phyloP scores from a whole-genome alignment of 192 early-diverging fungal genomes.

The Linderina pennispora region DNA sequence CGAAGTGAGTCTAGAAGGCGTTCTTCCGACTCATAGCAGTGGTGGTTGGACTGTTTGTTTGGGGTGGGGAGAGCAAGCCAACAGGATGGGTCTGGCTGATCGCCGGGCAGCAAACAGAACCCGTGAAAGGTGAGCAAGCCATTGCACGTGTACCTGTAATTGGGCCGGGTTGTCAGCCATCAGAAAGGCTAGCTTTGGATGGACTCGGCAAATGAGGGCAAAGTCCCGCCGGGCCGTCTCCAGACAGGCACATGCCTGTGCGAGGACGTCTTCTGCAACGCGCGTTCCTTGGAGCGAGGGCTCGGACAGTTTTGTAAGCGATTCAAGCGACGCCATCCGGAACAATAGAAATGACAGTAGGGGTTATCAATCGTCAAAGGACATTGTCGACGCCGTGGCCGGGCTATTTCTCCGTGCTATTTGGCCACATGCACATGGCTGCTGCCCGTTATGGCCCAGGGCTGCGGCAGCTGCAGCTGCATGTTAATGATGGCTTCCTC shows the following conservation, averaged over 20 bases:
- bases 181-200: slow-evolving; percentile 39
- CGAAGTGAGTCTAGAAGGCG: no score
- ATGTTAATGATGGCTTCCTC: no score
- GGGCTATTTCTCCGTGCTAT: neutral
- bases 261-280: slow-evolving; percentile 11
- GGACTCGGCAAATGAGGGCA: slow-evolving; percentile 21
- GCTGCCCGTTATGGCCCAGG: no score
- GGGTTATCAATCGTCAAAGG: neutral
- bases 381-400: neutral
- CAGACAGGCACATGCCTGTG: slow-evolving; percentile 14
- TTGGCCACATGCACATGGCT: no score
- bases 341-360: no score
- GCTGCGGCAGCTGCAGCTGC: no score
- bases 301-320: slow-evolving; percentile 39
- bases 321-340: slow-evolving; percentile 45
- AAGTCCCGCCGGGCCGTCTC: slow-evolving; percentile 27
- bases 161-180: slow-evolving; percentile 33
- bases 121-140: no score
- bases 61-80: no score
- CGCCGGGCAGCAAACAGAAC: no score
- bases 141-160: neutral
- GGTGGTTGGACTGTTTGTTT: no score
- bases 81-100: no score
- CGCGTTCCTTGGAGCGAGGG: slow-evolving; percentile 43
- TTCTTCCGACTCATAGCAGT: no score